Base-by-base conservation (phyloP, 2,329 filamentous ascomycete genomes). In the Corynespora cassiicola region DNA sequence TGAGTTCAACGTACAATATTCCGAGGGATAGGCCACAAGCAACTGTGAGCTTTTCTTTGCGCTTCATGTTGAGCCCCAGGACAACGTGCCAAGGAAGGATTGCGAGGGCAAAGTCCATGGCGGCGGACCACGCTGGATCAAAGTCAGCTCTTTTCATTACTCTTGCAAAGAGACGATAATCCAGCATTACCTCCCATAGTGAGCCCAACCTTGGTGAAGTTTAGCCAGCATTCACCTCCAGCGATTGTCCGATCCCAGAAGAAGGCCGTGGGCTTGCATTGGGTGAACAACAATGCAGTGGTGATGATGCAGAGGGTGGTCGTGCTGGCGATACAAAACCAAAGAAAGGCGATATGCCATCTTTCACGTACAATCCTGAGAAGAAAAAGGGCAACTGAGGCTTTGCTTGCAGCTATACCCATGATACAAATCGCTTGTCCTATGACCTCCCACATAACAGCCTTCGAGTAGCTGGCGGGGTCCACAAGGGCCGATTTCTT, bases 71-170 rank as follows among this genome's bases (percentile, higher is more conserved):
- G 2, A 66, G 48, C 4, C 55, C 50, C 54, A 64, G 55, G 16
- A 65, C 49, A 7, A 65, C 50, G 14, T 58, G 56, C 59, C 63
- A 66, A 7, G 62, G 62, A 9, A 66, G 53, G 14, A 65, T 48
- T n/a, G 62, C 63, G 20, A 66, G 54, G 25, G 63, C 56, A 29
- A 66, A 66, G 34, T 66, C 63, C 54, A 65, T 63, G 6, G 54
- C 32, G 19, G 61, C 61, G 6, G 61, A 63, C 60, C 61, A 65
- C 21, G 60, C 54, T 54, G 23, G 7, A 7, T 5, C 2, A 6
- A 6, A 5, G 27, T 55, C 31, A 55, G 51, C 6, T 12, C 19
- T 12, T 14, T 29, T 12, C 12, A 18, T 29, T 4, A 5, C 5
- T 16, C 3, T 19, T 7, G 3, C 20, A 26, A 6, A 8, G 17